These are phyloP conservation scores for Mucor ambiguus DNA, from an alignment of 371 early-diverging fungal genomes.

Conservation along the genomic window DNA sequence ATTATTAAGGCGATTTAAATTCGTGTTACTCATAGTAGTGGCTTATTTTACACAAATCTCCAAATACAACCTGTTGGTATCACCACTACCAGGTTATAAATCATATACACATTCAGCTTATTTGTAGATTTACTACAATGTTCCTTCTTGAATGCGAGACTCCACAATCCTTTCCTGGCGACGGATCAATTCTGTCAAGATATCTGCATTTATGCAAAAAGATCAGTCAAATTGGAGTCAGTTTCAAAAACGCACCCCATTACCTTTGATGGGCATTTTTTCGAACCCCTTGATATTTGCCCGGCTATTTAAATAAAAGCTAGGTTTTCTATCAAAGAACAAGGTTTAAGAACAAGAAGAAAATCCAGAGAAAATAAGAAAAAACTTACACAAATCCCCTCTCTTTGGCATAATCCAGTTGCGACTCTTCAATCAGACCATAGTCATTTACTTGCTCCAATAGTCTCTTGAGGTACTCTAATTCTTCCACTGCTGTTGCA, in stretches of 20 bases:
- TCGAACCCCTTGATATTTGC: constrained; percentile 20
- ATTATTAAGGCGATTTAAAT: neutral
- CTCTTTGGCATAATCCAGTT: constrained; percentile 15
- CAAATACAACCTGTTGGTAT: neutral
- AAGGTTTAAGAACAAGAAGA: neutral
- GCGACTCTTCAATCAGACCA: constrained; percentile 24
- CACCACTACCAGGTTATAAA: neutral
- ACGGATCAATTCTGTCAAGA: constrained; percentile 12
- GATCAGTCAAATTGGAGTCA: neutral
- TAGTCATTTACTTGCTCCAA: constrained; percentile 15
- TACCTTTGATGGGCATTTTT: constrained; percentile 24
- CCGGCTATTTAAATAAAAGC: constrained; percentile 16
- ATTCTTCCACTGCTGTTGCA: constrained; percentile 11
- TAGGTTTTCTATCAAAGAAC: neutral
- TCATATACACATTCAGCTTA: neutral
- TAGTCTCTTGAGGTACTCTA: constrained; percentile 17
- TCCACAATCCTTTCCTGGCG: constrained; percentile 16
- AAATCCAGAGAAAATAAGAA: neutral
- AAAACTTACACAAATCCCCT: constrained; percentile 19
- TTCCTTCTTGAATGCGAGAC: constrained; percentile 13
- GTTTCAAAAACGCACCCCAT: neutral
- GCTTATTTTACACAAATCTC: constrained; percentile 3
- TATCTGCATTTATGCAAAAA: constrained; percentile 9
- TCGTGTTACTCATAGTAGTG: constrained; percentile 3
- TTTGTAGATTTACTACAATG: neutral